Percentiles rank a stretch among this genome's conserved stretches.
These are phyloP conservation scores for Pistacia integerrima DNA, from an alignment of 345 rosid genomes.

Conservation along the genomic window DNA sequence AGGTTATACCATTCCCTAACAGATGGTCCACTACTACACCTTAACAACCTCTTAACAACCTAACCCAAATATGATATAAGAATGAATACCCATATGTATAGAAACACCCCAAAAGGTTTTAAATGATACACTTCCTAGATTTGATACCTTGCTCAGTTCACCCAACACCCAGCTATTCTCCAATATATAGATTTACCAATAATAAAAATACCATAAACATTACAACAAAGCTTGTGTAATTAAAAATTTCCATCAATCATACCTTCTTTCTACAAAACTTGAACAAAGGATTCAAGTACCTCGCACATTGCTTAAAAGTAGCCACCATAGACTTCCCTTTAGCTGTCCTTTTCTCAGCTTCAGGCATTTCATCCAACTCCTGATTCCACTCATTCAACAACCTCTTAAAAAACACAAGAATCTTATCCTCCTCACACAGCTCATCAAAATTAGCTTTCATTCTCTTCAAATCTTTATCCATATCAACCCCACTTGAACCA, in stretches of 20 bases:
- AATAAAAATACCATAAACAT: background rate
- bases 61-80: background rate
- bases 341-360: constrained; percentile 82
- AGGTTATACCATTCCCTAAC: background rate
- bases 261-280: constrained; percentile 99
- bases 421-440: constrained; percentile 89
- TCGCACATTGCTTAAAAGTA: constrained; percentile 93
- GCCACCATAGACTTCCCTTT: constrained; percentile 93
- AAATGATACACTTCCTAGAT: background rate
- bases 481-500: constrained; percentile 88
- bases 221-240: background rate
- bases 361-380: constrained; percentile 80
- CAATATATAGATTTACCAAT: too few species aligned
- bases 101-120: background rate
- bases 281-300: constrained; percentile 89
- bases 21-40: background rate
- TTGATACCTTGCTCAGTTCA: background rate
- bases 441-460: constrained; percentile 91
- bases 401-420: constrained; percentile 87
- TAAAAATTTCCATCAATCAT: constrained; percentile 8
- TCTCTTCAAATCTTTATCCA: constrained; percentile 79
- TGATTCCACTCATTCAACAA: constrained; percentile 93
- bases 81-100: background rate
- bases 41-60: background rate
- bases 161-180: background rate